phyloP scores from a whole-genome alignment of 345 rosid genomes.

The Populus nigra region DNA sequence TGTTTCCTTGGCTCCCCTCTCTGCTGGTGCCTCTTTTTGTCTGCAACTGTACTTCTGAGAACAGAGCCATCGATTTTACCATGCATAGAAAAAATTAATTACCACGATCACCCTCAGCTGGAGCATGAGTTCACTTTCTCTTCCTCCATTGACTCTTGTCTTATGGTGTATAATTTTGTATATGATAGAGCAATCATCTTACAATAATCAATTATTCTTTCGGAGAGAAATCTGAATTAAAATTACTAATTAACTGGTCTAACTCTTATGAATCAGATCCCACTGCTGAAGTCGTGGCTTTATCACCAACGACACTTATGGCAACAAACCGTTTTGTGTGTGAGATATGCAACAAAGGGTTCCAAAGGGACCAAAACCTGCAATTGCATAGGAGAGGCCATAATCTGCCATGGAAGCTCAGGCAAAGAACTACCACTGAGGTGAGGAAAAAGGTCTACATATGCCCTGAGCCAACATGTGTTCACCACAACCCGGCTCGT shows the following conservation, averaged over 20 bases:
- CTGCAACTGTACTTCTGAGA: constrained; percentile 4
- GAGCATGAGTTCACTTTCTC: not conserved
- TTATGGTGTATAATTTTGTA: not conserved
- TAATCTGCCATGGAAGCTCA: constrained; percentile 73
- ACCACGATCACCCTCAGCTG: not conserved
- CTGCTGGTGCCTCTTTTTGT: constrained; percentile 21
- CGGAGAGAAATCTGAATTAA: not conserved
- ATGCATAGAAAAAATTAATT: not conserved
- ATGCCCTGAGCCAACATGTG: constrained; percentile 64
- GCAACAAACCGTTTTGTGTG: constrained; percentile 74
- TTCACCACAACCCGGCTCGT: constrained; percentile 66
- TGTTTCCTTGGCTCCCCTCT: constrained; percentile 30
- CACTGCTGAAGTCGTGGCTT: constrained; percentile 64
- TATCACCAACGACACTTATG: constrained; percentile 70
- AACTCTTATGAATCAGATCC: constrained; percentile 43
- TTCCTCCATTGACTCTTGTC: not conserved
- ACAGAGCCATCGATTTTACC: not conserved
- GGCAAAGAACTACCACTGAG: constrained; percentile 52
- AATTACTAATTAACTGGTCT: not conserved
- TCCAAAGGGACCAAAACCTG: constrained; percentile 76
- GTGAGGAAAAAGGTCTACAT: constrained; percentile 58
- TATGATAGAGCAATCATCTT: no score
- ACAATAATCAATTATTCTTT: no score
- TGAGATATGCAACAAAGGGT: constrained; percentile 78
- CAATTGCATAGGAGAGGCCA: constrained; percentile 74